phyloP scores from a whole-genome alignment of 768 basidiomycete species.

The Suillus subalutaceus region DNA sequence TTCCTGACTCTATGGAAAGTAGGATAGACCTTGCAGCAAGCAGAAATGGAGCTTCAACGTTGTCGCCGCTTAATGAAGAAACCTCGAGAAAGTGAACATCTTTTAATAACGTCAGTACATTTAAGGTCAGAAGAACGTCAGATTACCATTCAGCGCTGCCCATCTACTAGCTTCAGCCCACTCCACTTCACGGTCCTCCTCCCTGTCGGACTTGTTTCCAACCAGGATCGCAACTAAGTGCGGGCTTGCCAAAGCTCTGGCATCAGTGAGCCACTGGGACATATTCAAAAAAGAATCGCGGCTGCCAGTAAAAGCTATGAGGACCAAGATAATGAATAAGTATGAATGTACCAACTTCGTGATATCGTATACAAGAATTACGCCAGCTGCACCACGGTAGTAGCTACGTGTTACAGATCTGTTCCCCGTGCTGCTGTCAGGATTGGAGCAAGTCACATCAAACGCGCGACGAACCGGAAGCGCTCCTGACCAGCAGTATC shows the following conservation, averaged over 20 bases:
- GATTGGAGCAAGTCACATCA: slow-evolving; percentile 18
- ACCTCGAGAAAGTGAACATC: slow-evolving; percentile 94
- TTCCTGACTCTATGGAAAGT: slow-evolving; percentile 87
- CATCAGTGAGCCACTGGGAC: slow-evolving; percentile 90
- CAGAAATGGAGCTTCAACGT: slow-evolving; percentile 92
- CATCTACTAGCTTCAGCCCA: slow-evolving; percentile 94
- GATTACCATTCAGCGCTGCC: slow-evolving; percentile 92
- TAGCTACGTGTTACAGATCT: slow-evolving; percentile 94
- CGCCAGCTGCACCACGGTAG: slow-evolving; percentile 92
- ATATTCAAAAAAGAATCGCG: slow-evolving; percentile 87
- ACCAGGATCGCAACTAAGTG: slow-evolving; percentile 89
- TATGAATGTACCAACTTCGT: slow-evolving; percentile 59
- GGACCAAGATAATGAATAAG: slow-evolving; percentile 10
- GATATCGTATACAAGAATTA: slow-evolving; percentile 92
- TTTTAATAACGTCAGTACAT: slow-evolving; percentile 33
- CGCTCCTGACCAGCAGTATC: slow-evolving; percentile 97
- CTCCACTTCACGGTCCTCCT: slow-evolving; percentile 94
- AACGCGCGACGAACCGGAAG: slow-evolving; percentile 60
- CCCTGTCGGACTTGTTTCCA: slow-evolving; percentile 94
- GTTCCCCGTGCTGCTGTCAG: slow-evolving; percentile 19
- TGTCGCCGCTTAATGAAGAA: slow-evolving; percentile 90
- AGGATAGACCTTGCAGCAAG: slow-evolving; percentile 86
- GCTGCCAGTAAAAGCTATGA: slow-evolving; percentile 42
- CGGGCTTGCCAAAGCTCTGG: slow-evolving; percentile 88
- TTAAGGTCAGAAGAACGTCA: slow-evolving; percentile 11